phyloP scores from a whole-genome alignment of 495 filamentous ascomycete genomes.

The Acidomyces sp. region DNA sequence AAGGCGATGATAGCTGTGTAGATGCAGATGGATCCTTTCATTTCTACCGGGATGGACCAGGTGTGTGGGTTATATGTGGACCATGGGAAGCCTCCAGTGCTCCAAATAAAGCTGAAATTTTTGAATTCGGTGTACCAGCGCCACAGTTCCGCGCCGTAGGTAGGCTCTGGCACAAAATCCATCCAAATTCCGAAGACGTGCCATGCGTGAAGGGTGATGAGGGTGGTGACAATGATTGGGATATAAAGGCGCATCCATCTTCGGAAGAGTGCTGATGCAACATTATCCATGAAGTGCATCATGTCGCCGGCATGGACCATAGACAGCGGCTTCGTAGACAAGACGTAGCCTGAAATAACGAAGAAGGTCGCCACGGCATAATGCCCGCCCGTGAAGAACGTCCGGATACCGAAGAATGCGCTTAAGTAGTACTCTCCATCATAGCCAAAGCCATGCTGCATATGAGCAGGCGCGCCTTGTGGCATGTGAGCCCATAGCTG shows the following conservation, averaged over 20 bases:
- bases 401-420: conserved; percentile 33
- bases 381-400: conserved; percentile 37
- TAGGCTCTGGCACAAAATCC: conserved; percentile 24
- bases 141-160: conserved; percentile 35
- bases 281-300: conserved; percentile 24
- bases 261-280: conserved; percentile 36
- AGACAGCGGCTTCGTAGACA: conserved; percentile 39
- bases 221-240: conserved; percentile 35
- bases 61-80: conserved; percentile 32
- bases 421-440: conserved; percentile 23
- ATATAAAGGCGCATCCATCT: conserved; percentile 35
- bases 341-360: conserved; percentile 26
- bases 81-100: conserved; percentile 36
- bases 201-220: conserved; percentile 38
- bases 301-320: conserved; percentile 36
- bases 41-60: conserved; percentile 19
- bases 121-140: conserved; percentile 47
- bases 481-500: conserved; percentile 28
- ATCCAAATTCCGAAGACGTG: conserved; percentile 34
- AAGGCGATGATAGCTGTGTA: conserved; percentile 11
- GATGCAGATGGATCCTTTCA: conserved; percentile 18
- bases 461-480: conserved; percentile 16
- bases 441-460: conserved; percentile 28
- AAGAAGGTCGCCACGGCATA: conserved; percentile 37
- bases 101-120: conserved; percentile 46